Base-by-base conservation (phyloP, 2,329 filamentous ascomycete species). In the Aspergillus sp. region DNA sequence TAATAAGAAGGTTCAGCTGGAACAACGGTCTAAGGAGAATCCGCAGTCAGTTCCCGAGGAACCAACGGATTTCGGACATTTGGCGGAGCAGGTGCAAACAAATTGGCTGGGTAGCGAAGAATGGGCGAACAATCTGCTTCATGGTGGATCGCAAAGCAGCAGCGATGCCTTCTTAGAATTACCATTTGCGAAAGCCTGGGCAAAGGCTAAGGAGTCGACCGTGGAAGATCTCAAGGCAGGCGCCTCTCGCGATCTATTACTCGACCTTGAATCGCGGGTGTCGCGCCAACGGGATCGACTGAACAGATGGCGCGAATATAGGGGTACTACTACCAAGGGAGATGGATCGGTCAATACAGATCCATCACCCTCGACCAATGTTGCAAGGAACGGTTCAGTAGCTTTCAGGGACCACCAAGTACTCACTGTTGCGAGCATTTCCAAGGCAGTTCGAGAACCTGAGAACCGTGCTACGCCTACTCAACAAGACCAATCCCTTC, bases 21-120 rank as follows among this genome's bases (percentile, higher is more conserved):
- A 54, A 2, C 50, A 49, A 30, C 61, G 61, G 2, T 61, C 65
- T 17, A 60, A 68, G 19, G 56, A 60, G 10, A 60, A 46, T 44
- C 42, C 38, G 15, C 56, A 49, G 47, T 54, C 37, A 38, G 43
- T 53, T 3, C 43, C 48, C 47, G 68, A 74, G 35, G 63, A 69
- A 3, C 74, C 70, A 41, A 55, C 65, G 0, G 71, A 80, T 35
- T 47, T 61, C 3, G 70, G 63, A 9, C 48, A 15, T 7, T 43
- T 67, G 20, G 50, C 64, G 56, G 56, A 59, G n/a, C 61, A 88
- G 48, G 77, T 83, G 56, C 79, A 78, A 38, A 75, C 78, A 2
- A 88, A 89, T 55, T 95, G 90, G 90, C 75, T 86, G 12, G 90
- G 88, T 2, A 82, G 84, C 59, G 80, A 84, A 50, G 78, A 81